Evolutionary conservation across 2,329 filamentous ascomycete species (phyloP), one percentile per base, ranked within the genome.

Genomic region (Calycina herbarum): DNA sequence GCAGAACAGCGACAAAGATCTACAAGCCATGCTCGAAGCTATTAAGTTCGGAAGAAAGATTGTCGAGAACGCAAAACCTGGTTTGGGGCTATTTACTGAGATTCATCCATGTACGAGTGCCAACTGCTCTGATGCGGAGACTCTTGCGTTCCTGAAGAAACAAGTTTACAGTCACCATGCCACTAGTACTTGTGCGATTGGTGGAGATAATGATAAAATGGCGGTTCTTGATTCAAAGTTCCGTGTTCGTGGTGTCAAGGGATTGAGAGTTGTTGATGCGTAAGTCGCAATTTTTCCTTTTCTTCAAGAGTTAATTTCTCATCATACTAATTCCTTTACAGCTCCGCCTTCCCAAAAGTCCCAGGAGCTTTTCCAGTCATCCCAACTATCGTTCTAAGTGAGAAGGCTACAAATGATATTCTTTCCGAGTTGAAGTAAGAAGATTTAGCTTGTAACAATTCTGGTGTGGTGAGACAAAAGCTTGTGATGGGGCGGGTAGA

Each of bases 221-320:
- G 77, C 83, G 6, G 84, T 86, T 2, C 74, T 88, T 60, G 83
- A 88, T 71, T 78, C 78, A 0, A 76, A 82, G 59, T 87, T 89
- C 73, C 78, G 81, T 10, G 86, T 89, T 0, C 77, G 82, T 7
- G 85, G 85, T 0, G 82, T 86, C 0, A 75, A 79, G 0, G 82
- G 83, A 0, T 72, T 89, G 58, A 78, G 86, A 33, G 86, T 89
- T 6, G 86, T 89, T 0, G 86, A 89, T 76, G 86, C 58, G 85
- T 83, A 4, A 54, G 48, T 54, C 1, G 3, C 13, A 24, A 17
- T 6, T n/a, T 45, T 7, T n/a, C 17, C 6, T 11, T 54, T 24
- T 54, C 20, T 24, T 24, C 24, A 11, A 24, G 7, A 20, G 7
- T 8, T 24, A 20, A 11, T 13, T 54, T 10, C 20, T 54, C 11